A percentile compares a stretch with the other conserved stretches of the same genome.
phyloP scores from a whole-genome alignment of 78 protist genomes.

The Protostelium mycophagum region DNA sequence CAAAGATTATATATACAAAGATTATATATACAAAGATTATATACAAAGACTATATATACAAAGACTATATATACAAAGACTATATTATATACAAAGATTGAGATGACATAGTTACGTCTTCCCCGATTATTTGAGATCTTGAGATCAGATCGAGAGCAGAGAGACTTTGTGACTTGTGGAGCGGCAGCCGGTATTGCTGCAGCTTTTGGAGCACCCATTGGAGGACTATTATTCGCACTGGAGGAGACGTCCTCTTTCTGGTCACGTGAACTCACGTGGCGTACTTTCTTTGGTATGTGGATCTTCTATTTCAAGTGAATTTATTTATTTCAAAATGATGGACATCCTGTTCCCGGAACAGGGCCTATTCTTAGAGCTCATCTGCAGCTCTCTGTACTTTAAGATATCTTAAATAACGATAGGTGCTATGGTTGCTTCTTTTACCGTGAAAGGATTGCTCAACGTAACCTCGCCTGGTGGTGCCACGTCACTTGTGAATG shows the following conservation, averaged over 20 bases:
- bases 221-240: constrained; percentile 82
- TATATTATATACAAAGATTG: too few species aligned
- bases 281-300: constrained; percentile 59
- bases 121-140: constrained; percentile 12
- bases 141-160: constrained; percentile 60
- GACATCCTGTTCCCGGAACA: too few species aligned
- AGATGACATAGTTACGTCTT: neutral
- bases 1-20: constrained; percentile 19
- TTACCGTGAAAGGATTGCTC: constrained; percentile 32
- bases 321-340: too few species aligned
- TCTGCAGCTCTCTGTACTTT: too few species aligned
- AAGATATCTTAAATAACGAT: neutral
- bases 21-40: constrained; percentile 35
- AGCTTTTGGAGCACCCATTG: constrained; percentile 90
- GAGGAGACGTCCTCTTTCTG: constrained; percentile 84
- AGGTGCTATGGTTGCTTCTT: constrained; percentile 8
- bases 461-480: constrained; percentile 47
- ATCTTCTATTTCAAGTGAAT: constrained; percentile 3
- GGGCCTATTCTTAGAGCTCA: too few species aligned
- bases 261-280: constrained; percentile 73
- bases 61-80: constrained; percentile 34
- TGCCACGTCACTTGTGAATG: constrained; percentile 14
- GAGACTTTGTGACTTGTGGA: constrained; percentile 82
- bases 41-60: constrained; percentile 16
- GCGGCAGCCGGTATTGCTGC: constrained; percentile 94